phyloP scores from a whole-genome alignment of 331 rosid genomes.

The Acacia pycnantha region DNA sequence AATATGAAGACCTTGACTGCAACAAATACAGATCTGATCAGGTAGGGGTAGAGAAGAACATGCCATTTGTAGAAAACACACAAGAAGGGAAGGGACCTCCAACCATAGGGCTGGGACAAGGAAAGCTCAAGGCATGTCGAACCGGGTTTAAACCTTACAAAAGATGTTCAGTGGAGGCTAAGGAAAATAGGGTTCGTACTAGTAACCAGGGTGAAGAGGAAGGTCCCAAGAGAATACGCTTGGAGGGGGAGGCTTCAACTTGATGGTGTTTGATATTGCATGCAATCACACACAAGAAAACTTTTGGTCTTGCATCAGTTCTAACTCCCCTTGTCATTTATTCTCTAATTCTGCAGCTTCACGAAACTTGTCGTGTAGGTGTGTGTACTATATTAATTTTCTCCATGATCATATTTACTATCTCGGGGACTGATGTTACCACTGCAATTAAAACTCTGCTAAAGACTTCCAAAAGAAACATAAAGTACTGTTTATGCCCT shows the following conservation, averaged over 20 bases:
- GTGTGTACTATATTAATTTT: conserved; percentile 61
- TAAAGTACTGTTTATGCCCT: conserved; percentile 35
- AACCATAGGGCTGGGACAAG: conserved; percentile 73
- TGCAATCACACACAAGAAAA: conserved; percentile 35
- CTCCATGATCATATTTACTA: conserved; percentile 36
- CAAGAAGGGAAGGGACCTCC: conserved; percentile 47
- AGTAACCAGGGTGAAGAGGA: conserved; percentile 69
- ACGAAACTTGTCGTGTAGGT: conserved; percentile 61
- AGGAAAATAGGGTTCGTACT: conserved; percentile 52
- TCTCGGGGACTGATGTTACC: conserved; percentile 37
- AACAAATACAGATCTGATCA: conserved; percentile 27
- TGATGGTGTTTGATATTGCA: conserved; percentile 37
- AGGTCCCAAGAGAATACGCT: conserved; percentile 61
- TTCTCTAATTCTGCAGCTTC: conserved; percentile 48
- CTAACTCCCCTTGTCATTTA: conserved; percentile 15
- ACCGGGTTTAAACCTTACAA: conserved; percentile 96
- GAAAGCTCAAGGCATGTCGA: conserved; percentile 60
- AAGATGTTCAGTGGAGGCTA: conserved; percentile 84
- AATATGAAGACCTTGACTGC: conserved; percentile 35
- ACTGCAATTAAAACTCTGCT: conserved; percentile 41
- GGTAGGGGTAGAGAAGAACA: conserved; percentile 35
- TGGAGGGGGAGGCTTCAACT: conserved; percentile 59
- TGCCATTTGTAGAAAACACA: conserved; percentile 34
- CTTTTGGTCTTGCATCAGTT: conserved; percentile 54
- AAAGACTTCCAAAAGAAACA: conserved; percentile 39